These are phyloP conservation scores for Pigoraptor vietnamica DNA, from an alignment of 78 protist genomes.

Conservation along the genomic window DNA sequence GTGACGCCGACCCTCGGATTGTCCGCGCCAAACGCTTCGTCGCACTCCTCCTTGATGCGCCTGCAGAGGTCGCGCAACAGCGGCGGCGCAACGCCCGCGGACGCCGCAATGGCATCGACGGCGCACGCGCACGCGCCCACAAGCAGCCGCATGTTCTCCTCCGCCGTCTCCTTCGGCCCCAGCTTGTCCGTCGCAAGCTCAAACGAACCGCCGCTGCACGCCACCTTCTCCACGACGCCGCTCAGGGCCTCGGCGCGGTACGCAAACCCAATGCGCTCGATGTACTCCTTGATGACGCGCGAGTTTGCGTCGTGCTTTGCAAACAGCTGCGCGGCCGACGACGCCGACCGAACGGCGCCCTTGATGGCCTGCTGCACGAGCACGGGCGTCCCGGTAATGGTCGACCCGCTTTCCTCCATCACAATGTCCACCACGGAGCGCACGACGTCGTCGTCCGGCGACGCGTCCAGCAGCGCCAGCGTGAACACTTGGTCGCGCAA, in stretches of 20 bases:
- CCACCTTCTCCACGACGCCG: neutral
- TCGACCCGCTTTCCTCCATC: neutral
- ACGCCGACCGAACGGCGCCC: neutral
- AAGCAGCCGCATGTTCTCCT: neutral
- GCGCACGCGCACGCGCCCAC: neutral
- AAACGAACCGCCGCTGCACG: neutral
- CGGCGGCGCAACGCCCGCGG: neutral
- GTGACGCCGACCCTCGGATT: neutral
- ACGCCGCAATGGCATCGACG: neutral
- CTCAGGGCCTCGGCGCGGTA: neutral
- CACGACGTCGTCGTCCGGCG: neutral
- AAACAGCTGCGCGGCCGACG: neutral
- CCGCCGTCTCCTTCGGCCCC: neutral
- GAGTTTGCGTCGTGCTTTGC: neutral
- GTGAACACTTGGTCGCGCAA: neutral
- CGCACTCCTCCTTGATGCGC: neutral
- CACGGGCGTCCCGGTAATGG: neutral
- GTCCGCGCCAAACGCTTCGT: neutral
- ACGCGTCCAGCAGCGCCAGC: neutral
- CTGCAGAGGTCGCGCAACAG: neutral
- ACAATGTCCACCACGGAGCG: neutral
- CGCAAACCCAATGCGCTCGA: neutral
- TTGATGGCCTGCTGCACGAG: neutral
- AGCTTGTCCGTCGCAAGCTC: neutral
- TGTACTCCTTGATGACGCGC: neutral